Base-by-base conservation (phyloP, 306 rosid genomes). In the Rosa lucieae region DNA sequence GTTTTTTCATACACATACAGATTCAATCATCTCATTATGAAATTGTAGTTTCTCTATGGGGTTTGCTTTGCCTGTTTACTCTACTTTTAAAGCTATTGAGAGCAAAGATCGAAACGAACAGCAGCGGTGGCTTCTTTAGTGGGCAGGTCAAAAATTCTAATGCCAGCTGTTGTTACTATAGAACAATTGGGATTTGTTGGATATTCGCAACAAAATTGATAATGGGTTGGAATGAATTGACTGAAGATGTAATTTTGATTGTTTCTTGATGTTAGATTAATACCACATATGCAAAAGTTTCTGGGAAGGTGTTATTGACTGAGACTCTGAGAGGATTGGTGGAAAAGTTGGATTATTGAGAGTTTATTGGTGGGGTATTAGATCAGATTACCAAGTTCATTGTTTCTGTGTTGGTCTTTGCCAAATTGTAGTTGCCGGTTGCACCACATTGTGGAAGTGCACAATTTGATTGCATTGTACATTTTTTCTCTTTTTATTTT, bases 121-220 rank as follows among this genome's bases (percentile, higher is more conserved):
- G 29, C 29, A 26, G 29, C 29, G 29, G 29, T 26, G 29, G 88
- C 89, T 87, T 8, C 73, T 78, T 14, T 89, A 89, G 77, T 89
- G 90, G 90, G 88, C 90, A 83, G 89, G 93, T 87, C 67, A 3
- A 59, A 65, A 10, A 21, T 44, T 53, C 51, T 77, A 26, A 40
- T 73, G 17, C 70, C 56, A 20, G 32, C 37, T 43, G 26, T 73
- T 67, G 51, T 58, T 58, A 46, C 20, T 1, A 26, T 20, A 56
- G 12, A 39, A 62, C 5, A 79, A 43, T 74, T 74, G 18, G 77
- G 77, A 20, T 40, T 42, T 58, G 32, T 39, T 39, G 3, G 37
- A 10, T 10, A 32, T 18, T 20, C 7, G 0, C 20, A 37, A 53
- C 2, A 3, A 29, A 12, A 39, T 73, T 37, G 51, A 20, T 53